Conservation (phyloP, 2,329 filamentous ascomycete genomes). For the Magnaporthiopsis rhizophila region DNA sequence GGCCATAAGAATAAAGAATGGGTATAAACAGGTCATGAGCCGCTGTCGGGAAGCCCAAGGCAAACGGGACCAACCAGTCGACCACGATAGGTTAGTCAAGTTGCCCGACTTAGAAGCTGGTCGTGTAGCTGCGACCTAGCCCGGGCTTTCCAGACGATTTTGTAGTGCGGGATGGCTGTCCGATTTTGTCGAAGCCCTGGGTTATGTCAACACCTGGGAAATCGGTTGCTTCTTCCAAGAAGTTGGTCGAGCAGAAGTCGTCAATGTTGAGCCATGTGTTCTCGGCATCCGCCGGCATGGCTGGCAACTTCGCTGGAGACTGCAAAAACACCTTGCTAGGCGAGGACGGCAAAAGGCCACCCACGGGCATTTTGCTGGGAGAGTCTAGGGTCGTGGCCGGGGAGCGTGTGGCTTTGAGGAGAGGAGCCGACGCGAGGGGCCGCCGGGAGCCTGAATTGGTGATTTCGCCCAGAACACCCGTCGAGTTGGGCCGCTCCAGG, state of each 20-base stretch:
- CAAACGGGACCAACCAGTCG: not conserved
- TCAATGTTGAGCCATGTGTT: slow-evolving; percentile 37
- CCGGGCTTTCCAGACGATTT: slow-evolving; percentile 21
- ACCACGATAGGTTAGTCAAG: not conserved
- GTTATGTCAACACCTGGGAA: slow-evolving; percentile 60
- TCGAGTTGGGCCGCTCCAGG: slow-evolving; percentile 55
- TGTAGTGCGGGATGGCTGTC: slow-evolving; percentile 19
- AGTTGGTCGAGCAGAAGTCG: slow-evolving; percentile 45
- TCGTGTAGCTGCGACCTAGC: slow-evolving; percentile 30
- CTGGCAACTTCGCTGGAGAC: slow-evolving; percentile 28
- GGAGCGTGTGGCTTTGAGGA: slow-evolving; percentile 37
- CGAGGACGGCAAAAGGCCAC: slow-evolving; percentile 38
- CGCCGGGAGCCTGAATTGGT: slow-evolving; percentile 45
- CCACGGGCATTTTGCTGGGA: slow-evolving; percentile 37
- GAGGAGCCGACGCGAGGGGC: slow-evolving; percentile 40
- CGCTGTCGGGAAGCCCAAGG: not conserved
- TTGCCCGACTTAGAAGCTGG: slow-evolving; percentile 23
- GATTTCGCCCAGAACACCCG: slow-evolving; percentile 53
- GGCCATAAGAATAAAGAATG: too few relatives aligned
- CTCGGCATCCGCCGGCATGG: slow-evolving; percentile 28
- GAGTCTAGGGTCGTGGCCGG: slow-evolving; percentile 40
- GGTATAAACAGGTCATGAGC: not conserved
- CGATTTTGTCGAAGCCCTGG: slow-evolving; percentile 70
- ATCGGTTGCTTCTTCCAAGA: slow-evolving; percentile 53
- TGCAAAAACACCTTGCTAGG: slow-evolving; percentile 43